Evolutionary conservation across 495 filamentous ascomycete genomes (phyloP), one percentile per base, ranked within the genome.

Genomic region (Penicillium paradoxum): DNA sequence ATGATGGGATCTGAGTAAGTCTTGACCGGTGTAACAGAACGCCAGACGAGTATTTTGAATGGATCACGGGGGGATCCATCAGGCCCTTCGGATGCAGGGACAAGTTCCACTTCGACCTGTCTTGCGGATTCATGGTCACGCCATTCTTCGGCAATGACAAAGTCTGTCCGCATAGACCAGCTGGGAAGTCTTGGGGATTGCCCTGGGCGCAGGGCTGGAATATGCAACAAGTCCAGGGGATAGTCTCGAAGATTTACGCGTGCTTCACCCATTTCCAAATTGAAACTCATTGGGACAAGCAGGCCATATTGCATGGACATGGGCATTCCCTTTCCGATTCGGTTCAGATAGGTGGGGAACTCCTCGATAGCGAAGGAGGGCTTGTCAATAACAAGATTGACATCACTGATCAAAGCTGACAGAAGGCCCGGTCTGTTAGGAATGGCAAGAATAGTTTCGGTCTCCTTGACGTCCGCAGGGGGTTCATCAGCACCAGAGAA

Each of bases 61-160:
- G 86, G 79, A 17, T 67, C 60, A 19, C 55, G 68, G 13, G 37
- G 59, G 39, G 67, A 53, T 1, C 76, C 70, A 29, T 76, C 68
- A 8, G 74, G 53, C 38, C 70, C 66, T 39, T 84, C 81, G 27
- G 73, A 71, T 0, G 87, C 79, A 8, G 95, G 92, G 18, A 97
- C 83, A 54, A 99, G 84, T 57, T 90, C 80, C n/a, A 99, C 84
- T 46, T 81, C 79, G 33, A 91, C 87, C 56, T 87, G 81, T 44
- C 92, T 80, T 9, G 82, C 87, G 2, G 91, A 93, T 67, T 89
- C 81, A 40, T 77, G 62, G 29, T 87, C 87, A 44, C 90, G 80
- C 56, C 82, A 95, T 69, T 99, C 95, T 72, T 99, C 93, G 2
- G 90, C 95, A 52, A 99, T 87, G 14, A 99, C 91, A 69, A 99